A percentile compares a stretch with the other conserved stretches of the same genome.
These are phyloP conservation scores for Debaryomyces castellii DNA, from an alignment of 805 yeast species.

Conservation along the genomic window DNA sequence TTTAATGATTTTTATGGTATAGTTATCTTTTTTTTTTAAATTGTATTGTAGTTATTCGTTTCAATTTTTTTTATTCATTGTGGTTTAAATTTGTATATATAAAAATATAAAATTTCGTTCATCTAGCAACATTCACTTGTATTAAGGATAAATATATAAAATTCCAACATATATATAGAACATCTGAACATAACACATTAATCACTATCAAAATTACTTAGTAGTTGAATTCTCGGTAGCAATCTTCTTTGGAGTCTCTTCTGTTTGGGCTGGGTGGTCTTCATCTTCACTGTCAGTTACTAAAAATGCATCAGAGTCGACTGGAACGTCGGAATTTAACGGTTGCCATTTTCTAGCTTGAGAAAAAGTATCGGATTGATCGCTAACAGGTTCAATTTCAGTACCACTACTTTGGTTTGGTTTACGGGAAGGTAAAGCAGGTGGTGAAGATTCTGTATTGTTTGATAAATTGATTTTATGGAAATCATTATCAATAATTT, in stretches of 20 bases:
- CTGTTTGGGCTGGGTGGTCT: slow-evolving; percentile 13
- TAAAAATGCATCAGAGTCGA: slow-evolving; percentile 42
- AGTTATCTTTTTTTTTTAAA: background rate
- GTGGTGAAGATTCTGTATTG: slow-evolving; percentile 15
- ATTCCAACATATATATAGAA: too few species aligned
- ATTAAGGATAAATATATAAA: too few species aligned
- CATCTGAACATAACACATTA: background rate
- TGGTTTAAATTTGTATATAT: too few species aligned
- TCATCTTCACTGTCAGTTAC: slow-evolving; percentile 47
- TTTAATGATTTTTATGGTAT: slow-evolving; percentile 1
- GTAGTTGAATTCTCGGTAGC: background rate
- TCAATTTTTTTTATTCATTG: too few species aligned
- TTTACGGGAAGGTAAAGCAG: slow-evolving; percentile 16
- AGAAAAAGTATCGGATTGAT: slow-evolving; percentile 5
- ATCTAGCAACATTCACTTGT: background rate
- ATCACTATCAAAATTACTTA: background rate
- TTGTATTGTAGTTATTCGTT: background rate
- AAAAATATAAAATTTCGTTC: background rate
- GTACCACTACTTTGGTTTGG: background rate
- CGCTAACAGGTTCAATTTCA: background rate
- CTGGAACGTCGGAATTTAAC: slow-evolving; percentile 36
- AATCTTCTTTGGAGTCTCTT: background rate
- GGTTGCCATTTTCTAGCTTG: slow-evolving; percentile 36
- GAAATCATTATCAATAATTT: slow-evolving; percentile 50
- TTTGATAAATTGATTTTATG: slow-evolving; percentile 43